These are phyloP conservation scores for Cladosporium sp. DNA, from an alignment of 2,329 filamentous ascomycete genomes.

Conservation along the genomic window DNA sequence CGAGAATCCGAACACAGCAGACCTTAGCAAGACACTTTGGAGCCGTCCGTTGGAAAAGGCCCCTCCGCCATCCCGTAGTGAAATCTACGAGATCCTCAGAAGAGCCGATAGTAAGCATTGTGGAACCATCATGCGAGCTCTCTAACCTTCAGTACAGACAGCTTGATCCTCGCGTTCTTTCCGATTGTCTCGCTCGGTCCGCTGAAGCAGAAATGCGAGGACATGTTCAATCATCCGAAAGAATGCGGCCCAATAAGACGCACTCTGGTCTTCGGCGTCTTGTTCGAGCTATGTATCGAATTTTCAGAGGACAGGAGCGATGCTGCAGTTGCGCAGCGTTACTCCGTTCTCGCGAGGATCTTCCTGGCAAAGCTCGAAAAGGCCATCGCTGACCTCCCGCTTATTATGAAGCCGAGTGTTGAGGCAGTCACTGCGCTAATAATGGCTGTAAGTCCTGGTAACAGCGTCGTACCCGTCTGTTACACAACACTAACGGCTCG, in stretches of 20 bases:
- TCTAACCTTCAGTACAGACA: conserved; percentile 9
- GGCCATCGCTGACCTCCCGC: conserved; percentile 19
- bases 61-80: conserved; percentile 4
- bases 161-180: conserved; percentile 21
- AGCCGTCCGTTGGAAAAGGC: conserved; percentile 14
- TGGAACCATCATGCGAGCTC: neutral
- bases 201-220: conserved; percentile 18
- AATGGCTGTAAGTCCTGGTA: conserved; percentile 19
- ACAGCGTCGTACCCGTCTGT: neutral
- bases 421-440: conserved; percentile 22
- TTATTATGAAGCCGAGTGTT: conserved; percentile 21
- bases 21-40: conserved; percentile 16
- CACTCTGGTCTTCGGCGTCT: conserved; percentile 19
- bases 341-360: conserved; percentile 13
- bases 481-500: neutral
- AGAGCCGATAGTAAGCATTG: conserved; percentile 1
- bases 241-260: conserved; percentile 16
- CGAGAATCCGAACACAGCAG: conserved; percentile 18
- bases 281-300: conserved; percentile 23
- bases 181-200: conserved; percentile 16
- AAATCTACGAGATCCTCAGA: conserved; percentile 11
- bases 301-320: conserved; percentile 15
- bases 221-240: conserved; percentile 14
- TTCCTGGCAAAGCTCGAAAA: conserved; percentile 17
- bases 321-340: conserved; percentile 14